Conservation (phyloP, 345 rosid species). For the Carallia brachiata region DNA sequence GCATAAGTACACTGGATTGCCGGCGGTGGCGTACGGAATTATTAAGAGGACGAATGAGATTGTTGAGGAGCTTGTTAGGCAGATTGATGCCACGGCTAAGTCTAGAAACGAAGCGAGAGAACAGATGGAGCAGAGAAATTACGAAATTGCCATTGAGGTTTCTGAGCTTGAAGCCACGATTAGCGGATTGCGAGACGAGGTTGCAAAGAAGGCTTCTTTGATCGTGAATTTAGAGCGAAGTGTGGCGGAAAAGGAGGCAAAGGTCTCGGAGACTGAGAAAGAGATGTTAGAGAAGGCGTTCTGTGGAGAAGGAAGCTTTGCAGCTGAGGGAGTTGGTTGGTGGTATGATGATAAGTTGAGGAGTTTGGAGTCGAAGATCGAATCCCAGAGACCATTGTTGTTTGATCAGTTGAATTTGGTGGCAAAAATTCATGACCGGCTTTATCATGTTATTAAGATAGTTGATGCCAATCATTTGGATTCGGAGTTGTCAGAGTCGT, state of each 20-base stretch:
- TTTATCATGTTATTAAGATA: slow-evolving; percentile 54
- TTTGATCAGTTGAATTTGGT: slow-evolving; percentile 81
- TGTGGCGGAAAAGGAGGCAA: slow-evolving; percentile 56
- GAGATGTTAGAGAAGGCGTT: slow-evolving; percentile 46
- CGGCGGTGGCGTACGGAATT: slow-evolving; percentile 80
- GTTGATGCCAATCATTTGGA: slow-evolving; percentile 60
- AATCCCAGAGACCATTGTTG: slow-evolving; percentile 68
- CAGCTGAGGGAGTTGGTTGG: slow-evolving; percentile 61
- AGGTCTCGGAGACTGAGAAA: slow-evolving; percentile 49
- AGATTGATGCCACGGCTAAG: slow-evolving; percentile 54
- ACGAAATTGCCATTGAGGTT: slow-evolving; percentile 97
- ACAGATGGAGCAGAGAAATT: slow-evolving; percentile 91
- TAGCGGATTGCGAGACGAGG: slow-evolving; percentile 67
- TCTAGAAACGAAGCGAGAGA: slow-evolving; percentile 87
- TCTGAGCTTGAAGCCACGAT: slow-evolving; percentile 91
- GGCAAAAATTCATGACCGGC: slow-evolving; percentile 67
- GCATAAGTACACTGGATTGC: slow-evolving; percentile 73
- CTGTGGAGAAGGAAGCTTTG: slow-evolving; percentile 49
- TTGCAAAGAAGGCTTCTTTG: slow-evolving; percentile 46
- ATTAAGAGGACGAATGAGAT: slow-evolving; percentile 93
- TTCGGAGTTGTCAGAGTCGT: slow-evolving; percentile 72
- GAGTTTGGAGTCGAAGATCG: slow-evolving; percentile 58
- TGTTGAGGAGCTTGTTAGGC: slow-evolving; percentile 84
- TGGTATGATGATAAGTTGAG: slow-evolving; percentile 73
- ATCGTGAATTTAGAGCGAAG: slow-evolving; percentile 59